A percentile compares a stretch with the other conserved stretches of the same genome.
Evolutionary conservation across 2,329 filamentous ascomycete species (phyloP).

Genomic region (Allantophomopsis cytisporea): DNA sequence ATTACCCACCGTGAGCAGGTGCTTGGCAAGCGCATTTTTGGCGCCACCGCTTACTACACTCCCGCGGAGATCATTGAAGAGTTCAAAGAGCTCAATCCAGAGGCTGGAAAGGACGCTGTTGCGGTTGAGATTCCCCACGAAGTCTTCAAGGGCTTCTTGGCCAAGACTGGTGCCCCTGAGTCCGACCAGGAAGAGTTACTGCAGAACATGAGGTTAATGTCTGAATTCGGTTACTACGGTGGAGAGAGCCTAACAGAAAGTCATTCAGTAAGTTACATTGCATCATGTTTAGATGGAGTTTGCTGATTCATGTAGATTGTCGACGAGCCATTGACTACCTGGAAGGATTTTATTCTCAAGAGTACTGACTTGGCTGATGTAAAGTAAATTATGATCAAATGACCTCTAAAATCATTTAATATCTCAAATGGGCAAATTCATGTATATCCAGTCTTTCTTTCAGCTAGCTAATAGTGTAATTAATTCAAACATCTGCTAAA

Average conservation of each 20-base stretch:
- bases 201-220: slow-evolving; percentile 37
- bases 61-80: slow-evolving; percentile 22
- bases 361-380: slow-evolving; percentile 20
- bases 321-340: slow-evolving; percentile 25
- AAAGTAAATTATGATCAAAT: slow-evolving; percentile 14
- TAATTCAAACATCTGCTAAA: too few relatives aligned
- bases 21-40: slow-evolving; percentile 28
- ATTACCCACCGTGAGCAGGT: slow-evolving; percentile 19
- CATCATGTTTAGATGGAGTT: not conserved
- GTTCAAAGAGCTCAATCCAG: slow-evolving; percentile 24
- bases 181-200: slow-evolving; percentile 31
- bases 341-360: slow-evolving; percentile 23
- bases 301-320: slow-evolving; percentile 13
- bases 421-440: too few relatives aligned
- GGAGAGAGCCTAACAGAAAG: slow-evolving; percentile 26
- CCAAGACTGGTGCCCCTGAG: slow-evolving; percentile 21
- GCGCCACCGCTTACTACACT: slow-evolving; percentile 27
- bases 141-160: slow-evolving; percentile 24
- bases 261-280: slow-evolving; percentile 14
- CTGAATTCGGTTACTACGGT: slow-evolving; percentile 37
- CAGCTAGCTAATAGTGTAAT: too few relatives aligned
- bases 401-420: too few relatives aligned
- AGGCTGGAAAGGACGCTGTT: slow-evolving; percentile 23
- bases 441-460: too few relatives aligned
- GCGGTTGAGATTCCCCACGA: slow-evolving; percentile 23